Percentiles rank a stretch among this genome's conserved stretches.
These are phyloP conservation scores for Hippophae gyantsensis DNA, from an alignment of 306 rosid genomes.

Conservation along the genomic window DNA sequence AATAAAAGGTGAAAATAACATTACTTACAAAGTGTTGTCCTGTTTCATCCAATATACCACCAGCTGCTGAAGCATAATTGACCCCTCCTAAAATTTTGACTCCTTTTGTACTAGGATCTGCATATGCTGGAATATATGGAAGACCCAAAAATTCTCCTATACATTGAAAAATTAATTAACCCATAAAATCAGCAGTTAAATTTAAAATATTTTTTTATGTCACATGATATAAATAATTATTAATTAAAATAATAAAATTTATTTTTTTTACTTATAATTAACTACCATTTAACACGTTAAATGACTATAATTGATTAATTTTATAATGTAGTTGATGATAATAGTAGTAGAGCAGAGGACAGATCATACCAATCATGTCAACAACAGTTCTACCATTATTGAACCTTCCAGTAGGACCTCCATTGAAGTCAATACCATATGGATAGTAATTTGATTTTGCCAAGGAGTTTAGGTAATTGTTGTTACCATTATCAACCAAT, in stretches of 20 bases:
- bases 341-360: neutral
- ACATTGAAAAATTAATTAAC: neutral
- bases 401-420: conserved; percentile 76
- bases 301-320: neutral
- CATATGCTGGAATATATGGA: conserved; percentile 54
- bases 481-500: conserved; percentile 77
- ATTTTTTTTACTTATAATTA: too few relatives aligned
- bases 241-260: too few relatives aligned
- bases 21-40: conserved; percentile 55
- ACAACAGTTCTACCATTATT: conserved; percentile 56
- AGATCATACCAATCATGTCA: conserved; percentile 45
- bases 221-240: too few relatives aligned
- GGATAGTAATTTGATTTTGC: conserved; percentile 66
- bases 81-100: conserved; percentile 46
- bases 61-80: conserved; percentile 72
- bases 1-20: neutral
- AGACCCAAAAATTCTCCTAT: conserved; percentile 59
- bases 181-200: too few relatives aligned
- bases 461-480: conserved; percentile 38
- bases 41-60: conserved; percentile 68
- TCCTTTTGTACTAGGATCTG: conserved; percentile 43
- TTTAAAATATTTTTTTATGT: too few relatives aligned
- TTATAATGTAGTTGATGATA: too few relatives aligned
- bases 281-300: too few relatives aligned
- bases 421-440: conserved; percentile 53